Evolutionary conservation across 169 alveolate genomes (phyloP).

Genomic region (Babesia bovis): DNA sequence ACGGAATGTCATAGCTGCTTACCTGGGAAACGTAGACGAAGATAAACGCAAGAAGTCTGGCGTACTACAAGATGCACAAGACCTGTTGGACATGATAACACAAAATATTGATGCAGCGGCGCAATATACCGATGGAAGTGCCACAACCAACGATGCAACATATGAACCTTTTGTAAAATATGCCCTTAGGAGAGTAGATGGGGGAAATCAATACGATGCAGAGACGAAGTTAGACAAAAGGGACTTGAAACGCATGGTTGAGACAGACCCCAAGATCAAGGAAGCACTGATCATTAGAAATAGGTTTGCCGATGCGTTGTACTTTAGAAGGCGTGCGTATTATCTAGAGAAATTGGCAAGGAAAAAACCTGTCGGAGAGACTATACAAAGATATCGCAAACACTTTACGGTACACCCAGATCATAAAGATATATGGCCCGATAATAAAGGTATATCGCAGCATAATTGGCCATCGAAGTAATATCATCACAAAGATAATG

Average conservation of each 20-base stretch:
- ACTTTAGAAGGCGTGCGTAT: conserved; percentile 74
- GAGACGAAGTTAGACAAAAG: neutral
- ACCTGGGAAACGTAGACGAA: conserved; percentile 36
- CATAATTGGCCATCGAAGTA: conserved; percentile 68
- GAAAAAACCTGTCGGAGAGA: conserved; percentile 74
- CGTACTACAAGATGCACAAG: conserved; percentile 52
- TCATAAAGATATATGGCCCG: conserved; percentile 78
- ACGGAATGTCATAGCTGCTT: conserved; percentile 6
- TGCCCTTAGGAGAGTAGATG: conserved; percentile 30
- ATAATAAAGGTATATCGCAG: conserved; percentile 75
- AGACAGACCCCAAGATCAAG: conserved; percentile 2
- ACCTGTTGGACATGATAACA: conserved; percentile 17
- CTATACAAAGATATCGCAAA: conserved; percentile 68
- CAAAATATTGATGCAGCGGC: conserved; percentile 7
- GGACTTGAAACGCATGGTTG: conserved; percentile 22
- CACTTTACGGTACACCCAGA: conserved; percentile 78
- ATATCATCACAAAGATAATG: neutral
- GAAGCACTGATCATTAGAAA: conserved; percentile 54
- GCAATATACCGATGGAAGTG: neutral
- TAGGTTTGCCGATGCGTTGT: conserved; percentile 74
- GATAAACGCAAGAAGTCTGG: conserved; percentile 38
- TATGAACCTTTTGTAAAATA: conserved; percentile 36
- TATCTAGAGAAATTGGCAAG: conserved; percentile 71
- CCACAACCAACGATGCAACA: neutral
- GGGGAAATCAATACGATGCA: neutral